phyloP scores from a whole-genome alignment of 208 protist species.

The Trypanosoma cruzi region DNA sequence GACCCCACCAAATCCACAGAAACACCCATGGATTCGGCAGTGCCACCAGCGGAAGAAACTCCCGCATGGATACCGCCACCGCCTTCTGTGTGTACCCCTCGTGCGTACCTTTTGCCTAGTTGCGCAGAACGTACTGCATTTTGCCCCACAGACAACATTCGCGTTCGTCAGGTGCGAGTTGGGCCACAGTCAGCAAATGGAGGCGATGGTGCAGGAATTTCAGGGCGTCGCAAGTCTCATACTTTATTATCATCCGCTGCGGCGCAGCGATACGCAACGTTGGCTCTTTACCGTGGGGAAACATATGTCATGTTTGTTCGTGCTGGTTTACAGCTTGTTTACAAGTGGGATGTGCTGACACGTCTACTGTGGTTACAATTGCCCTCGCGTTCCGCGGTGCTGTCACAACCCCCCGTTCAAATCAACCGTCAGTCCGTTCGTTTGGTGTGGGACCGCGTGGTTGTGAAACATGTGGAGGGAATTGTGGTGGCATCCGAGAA shows the following conservation, averaged over 20 bases:
- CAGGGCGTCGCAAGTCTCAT: neutral
- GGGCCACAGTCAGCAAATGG: neutral
- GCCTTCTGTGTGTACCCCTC: slow-evolving; percentile 9
- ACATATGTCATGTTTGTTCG: slow-evolving; percentile 57
- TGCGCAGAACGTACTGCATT: slow-evolving; percentile 40
- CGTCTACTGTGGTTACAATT: slow-evolving; percentile 41
- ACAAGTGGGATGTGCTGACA: slow-evolving; percentile 48
- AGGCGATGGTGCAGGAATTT: neutral
- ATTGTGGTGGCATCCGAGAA: neutral
- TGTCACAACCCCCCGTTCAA: slow-evolving; percentile 5
- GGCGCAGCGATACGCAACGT: slow-evolving; percentile 23
- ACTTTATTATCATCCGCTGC: slow-evolving; percentile 18
- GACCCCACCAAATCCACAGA: neutral
- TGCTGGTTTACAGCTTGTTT: slow-evolving; percentile 28
- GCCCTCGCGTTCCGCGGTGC: slow-evolving; percentile 11
- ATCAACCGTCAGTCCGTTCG: neutral
- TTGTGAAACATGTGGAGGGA: slow-evolving; percentile 2
- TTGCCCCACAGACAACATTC: slow-evolving; percentile 56
- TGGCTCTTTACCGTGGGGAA: slow-evolving; percentile 64
- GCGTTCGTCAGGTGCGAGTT: slow-evolving; percentile 46
- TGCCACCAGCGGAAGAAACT: neutral
- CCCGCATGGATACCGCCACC: slow-evolving; percentile 5
- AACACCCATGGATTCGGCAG: neutral
- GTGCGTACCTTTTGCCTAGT: neutral
- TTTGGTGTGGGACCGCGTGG: neutral